Evolutionary conservation across 139 green algal genomes (phyloP), one percentile per base, ranked within the genome.

Genomic region (Nannochloris sp.): DNA sequence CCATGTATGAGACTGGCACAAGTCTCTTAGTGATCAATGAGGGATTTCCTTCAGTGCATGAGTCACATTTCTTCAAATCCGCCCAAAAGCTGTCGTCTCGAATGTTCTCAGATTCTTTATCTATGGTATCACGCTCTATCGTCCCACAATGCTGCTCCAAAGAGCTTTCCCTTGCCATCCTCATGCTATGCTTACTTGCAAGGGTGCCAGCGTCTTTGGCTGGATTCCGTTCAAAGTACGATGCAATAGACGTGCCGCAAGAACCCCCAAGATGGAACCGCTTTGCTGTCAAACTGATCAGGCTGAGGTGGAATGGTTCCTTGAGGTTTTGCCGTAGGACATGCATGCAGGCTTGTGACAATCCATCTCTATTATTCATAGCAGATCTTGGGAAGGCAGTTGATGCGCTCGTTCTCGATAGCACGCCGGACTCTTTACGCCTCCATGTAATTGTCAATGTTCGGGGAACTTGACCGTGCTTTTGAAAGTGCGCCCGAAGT

Each of bases 391-490:
- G 84, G 69, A 89, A 79, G 26, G 70, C 51, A 14, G 55, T 70
- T 43, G 79, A 88, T 6, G 81, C 70, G 25, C 65, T 77, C 53
- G 48, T 67, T 17, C 85, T 75, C 26, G 58, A 40, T 67, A 74
- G 87, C 9, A 6, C 4, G 60, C 85, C 82, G 12, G 56, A 58
- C 8, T 70, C 76, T 2, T 53, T 40, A 20, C 63, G 73, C 1
- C 85, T 71, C 82, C 83, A 92, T 49, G 90, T 92, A 48, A 92
- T 36, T 3, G 72, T 78, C 14, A 91, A 59, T 2, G 65, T 86
- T 6, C 36, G 55, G 0, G 85, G 69, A 2, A 59, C 59, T 1
- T 82, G 63, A 5, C 69, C 68, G 44, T 63, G 61, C 26, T 81
- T 68, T 59, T 75, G 48, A 20, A 20, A 63, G 44, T 91, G 82